Evolutionary conservation across 169 alveolate genomes (phyloP), one percentile per base, ranked within the genome.

Genomic region (Cryptosporidium bovis): DNA sequence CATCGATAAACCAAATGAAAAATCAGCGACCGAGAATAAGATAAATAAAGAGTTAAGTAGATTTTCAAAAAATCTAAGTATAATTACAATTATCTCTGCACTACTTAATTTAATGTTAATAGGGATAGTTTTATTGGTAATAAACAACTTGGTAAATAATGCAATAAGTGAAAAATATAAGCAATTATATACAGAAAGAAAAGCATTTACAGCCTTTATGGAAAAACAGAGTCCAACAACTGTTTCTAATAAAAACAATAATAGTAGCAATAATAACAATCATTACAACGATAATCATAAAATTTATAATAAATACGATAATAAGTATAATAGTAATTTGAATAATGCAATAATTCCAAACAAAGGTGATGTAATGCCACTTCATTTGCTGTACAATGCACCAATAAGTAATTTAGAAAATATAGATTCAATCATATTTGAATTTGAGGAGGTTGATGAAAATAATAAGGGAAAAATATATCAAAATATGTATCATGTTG

Each of bases 371-470:
- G 46, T 77, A 12, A 31, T 77, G 24, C 87, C 87, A 12, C 44
- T 77, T 16, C 29, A 77, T 27, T 20, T 77, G 71, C 51, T 77
- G 8, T 77, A 77, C 64, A 77, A 62, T 62, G 87, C 71, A 1
- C 87, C 87, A 27, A 36, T 77, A 62, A 62, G 64, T 12, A 60
- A 48, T 12, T 36, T 77, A 3, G 87, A 77, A 56, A 77, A 77
- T 56, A 60, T 77, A 7, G 87, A 77, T 62, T 68, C 87, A 10
- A 77, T 77, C 44, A 62, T 77, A 20, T 60, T 77, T 15, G 87
- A 77, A 53, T 60, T 77, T 62, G 77, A 60, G 16, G 65, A 77
- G 4, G 36, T 46, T 44, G 71, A 77, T 1, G 48, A n/a, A 44
- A 7, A 29, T 56, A 53, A 55, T 15, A 62, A 29, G 20, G 64